These are phyloP conservation scores for Ambrosia trifida DNA, from an alignment of 129 eudicot species.

Conservation along the genomic window DNA sequence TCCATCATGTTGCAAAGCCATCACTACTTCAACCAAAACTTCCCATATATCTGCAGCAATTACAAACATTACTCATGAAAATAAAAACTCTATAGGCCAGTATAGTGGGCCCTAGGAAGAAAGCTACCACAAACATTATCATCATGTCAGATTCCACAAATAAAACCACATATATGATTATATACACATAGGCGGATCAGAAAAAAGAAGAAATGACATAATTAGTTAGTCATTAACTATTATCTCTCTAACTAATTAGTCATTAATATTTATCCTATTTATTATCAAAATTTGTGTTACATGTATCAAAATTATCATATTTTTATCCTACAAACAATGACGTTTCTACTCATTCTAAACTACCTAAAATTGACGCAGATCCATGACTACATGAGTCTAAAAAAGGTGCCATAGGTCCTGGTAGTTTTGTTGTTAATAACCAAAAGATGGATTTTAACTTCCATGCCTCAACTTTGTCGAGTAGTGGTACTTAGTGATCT, in stretches of 20 bases:
- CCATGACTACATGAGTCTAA: too few relatives aligned
- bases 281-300: too few relatives aligned
- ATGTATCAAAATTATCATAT: too few relatives aligned
- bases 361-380: too few relatives aligned
- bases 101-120: conserved; percentile 12
- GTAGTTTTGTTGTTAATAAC: conserved; percentile 17
- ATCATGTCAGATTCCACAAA: conserved; percentile 8
- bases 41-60: conserved; percentile 69
- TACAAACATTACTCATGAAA: background rate
- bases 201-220: too few relatives aligned
- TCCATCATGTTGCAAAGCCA: conserved; percentile 62
- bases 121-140: conserved; percentile 1
- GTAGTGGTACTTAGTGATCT: conserved; percentile 23
- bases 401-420: too few relatives aligned
- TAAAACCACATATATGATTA: background rate
- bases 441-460: conserved; percentile 28
- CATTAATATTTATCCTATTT: too few relatives aligned
- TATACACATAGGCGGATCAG: too few relatives aligned
- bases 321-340: conserved; percentile 27
- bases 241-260: too few relatives aligned
- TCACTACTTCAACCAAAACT: conserved; percentile 62
- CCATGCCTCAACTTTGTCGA: conserved; percentile 28
- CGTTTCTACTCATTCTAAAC: conserved; percentile 14
- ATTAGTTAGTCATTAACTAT: too few relatives aligned
- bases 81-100: background rate